Evolutionary conservation across 306 rosid species (phyloP), one percentile per base, ranked within the genome.

Genomic region (Trifolium repens): DNA sequence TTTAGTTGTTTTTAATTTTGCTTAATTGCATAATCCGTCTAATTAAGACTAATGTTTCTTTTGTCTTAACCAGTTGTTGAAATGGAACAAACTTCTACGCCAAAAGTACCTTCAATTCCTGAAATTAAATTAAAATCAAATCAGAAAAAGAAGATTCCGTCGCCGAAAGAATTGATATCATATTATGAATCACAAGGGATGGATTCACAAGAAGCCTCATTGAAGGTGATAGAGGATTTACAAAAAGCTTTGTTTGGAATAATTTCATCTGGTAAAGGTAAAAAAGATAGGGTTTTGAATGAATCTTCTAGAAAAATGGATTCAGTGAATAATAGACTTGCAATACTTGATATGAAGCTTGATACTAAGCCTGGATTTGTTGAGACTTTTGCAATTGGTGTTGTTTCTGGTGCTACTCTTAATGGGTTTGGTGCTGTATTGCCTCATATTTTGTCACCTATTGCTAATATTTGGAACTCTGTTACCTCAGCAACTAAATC

Each of bases 171-270:
- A 12, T 82, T 94, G 44, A 73, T 94, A 64, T 79, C 97, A 7
- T 94, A 90, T 75, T 94, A 91, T 49, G 96, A 90, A 63, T 90
- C 97, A 6, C 90, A 90, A 67, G 97, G 98, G 4, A 82, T 91
- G 34, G 93, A 84, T 37, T 57, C 88, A 9, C 78, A 80, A 0
- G 88, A 88, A 16, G 98, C 97, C 15, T 89, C 96, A 4, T 27
- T 84, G n/a, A 94, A 87, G 86, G 97, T 91, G 3, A 91, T 94
- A 3, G 97, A 91, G 16, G 98, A 94, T 85, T 91, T 94, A 16
- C 97, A 94, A 76, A 78, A 72, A 8, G 92, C 98, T 2, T 82
- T 94, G 24, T 86, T 87, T 53, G 77, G 88, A 47, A 85, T 92
- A 9, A 85, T 90, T 62, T 79, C 96, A 37, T 90, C 98, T 8